Evolutionary conservation across 768 basidiomycete species (phyloP), one percentile per base, ranked within the genome.

Genomic region (Rhodotorula toruloides): DNA sequence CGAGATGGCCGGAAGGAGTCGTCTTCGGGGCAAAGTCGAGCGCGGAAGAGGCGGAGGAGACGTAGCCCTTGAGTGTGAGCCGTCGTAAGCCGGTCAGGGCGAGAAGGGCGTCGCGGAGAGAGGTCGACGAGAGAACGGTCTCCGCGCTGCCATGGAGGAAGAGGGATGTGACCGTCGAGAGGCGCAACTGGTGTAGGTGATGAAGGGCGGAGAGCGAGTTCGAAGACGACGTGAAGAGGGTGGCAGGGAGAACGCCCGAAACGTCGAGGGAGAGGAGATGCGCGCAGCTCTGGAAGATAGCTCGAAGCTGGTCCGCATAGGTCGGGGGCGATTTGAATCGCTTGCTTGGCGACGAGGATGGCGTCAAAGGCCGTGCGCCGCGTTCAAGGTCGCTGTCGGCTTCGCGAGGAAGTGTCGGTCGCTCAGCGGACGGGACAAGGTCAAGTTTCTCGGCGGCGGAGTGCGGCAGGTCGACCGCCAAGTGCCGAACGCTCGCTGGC

Each of bases 161-260:
- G 4, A 67, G 42, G 25, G 16, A 31, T 17, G 60, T 46, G 37
- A 67, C 43, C 21, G 65, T 67, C 17, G 60, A 62, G 9, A 67
- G 50, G n/a, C 65, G 59, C 21, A 67, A 56, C 19, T 58, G 65
- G 55, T 67, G 65, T 1, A 67, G 60, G 37, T 57, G 65, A 36
- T 67, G 60, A 13, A 67, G 55, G 1, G 65, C 55, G 2, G 60
- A 43, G 12, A 27, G 40, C 10, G 60, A 25, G 12, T 22, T 1
- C 0, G 49, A 43, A 2, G 65, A 61, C 4, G 60, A 50, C 4
- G 39, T 31, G 43, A 67, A 55, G 27, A 67, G 65, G 13, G 36
- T 25, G 21, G 42, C 34, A 1, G 65, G 65, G 4, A 49, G 27
- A 4, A 67, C 49, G 36, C 65, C 65, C 2, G 55, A 16, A 19